phyloP scores from a whole-genome alignment of 495 filamentous ascomycete species.

The Aspergillus nidulans region DNA sequence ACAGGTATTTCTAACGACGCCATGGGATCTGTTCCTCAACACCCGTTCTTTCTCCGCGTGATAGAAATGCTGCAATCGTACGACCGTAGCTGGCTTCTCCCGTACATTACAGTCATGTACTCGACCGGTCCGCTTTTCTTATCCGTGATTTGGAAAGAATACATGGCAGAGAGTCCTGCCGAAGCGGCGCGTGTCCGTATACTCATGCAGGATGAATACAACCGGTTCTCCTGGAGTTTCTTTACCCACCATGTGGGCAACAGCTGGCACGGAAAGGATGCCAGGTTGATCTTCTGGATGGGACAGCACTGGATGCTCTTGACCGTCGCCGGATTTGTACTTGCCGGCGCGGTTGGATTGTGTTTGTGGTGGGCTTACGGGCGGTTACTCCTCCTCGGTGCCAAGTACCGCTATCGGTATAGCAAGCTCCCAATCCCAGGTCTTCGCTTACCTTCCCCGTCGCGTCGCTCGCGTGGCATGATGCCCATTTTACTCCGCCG shows the following conservation, averaged over 20 bases:
- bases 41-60: slow-evolving; percentile 75
- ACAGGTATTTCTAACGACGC: slow-evolving; percentile 89
- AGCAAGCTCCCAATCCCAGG: slow-evolving; percentile 29
- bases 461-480: slow-evolving; percentile 29
- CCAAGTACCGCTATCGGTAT: slow-evolving; percentile 43
- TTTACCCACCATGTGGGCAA: slow-evolving; percentile 71
- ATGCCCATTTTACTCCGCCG: slow-evolving; percentile 39
- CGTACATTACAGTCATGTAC: slow-evolving; percentile 89
- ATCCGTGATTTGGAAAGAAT: slow-evolving; percentile 80
- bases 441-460: slow-evolving; percentile 31
- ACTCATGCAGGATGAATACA: slow-evolving; percentile 66
- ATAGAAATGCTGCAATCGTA: slow-evolving; percentile 68
- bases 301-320: slow-evolving; percentile 69
- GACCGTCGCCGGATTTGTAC: slow-evolving; percentile 57
- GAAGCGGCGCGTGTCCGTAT: slow-evolving; percentile 47
- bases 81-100: slow-evolving; percentile 71
- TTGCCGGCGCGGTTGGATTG: slow-evolving; percentile 55
- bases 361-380: slow-evolving; percentile 55
- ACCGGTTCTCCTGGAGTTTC: slow-evolving; percentile 67
- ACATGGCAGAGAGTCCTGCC: slow-evolving; percentile 45
- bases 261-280: slow-evolving; percentile 74
- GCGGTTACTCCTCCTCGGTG: slow-evolving; percentile 42
- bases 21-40: slow-evolving; percentile 74
- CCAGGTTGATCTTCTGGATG: slow-evolving; percentile 76
- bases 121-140: slow-evolving; percentile 81